Evolutionary conservation across 208 protist species (phyloP).

Genomic region (Acanthamoeba lenticulata): DNA sequence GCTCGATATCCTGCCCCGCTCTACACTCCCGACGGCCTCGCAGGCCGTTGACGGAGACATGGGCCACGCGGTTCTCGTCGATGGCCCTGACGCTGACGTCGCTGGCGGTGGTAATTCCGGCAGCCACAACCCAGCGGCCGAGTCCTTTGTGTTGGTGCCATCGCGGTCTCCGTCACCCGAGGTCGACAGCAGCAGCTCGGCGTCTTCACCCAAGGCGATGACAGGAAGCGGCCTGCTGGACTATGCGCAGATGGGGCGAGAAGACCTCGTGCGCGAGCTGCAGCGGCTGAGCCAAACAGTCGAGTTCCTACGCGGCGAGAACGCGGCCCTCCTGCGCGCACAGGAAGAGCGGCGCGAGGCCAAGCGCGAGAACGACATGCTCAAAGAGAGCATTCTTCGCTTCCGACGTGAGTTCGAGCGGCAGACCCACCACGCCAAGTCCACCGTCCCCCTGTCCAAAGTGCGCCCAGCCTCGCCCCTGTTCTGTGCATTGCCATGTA

Average conservation of each 20-base stretch:
- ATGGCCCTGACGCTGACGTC: neutral
- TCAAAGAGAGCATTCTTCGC: neutral
- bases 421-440: neutral
- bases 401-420: neutral
- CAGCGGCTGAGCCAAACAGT: neutral
- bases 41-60: neutral
- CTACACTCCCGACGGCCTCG: neutral
- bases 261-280: neutral
- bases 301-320: neutral
- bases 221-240: slow-evolving; percentile 4
- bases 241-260: neutral
- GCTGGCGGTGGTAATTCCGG: too few species aligned
- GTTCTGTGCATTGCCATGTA: neutral
- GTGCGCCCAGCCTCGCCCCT: neutral
- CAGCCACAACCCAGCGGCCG: neutral
- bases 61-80: neutral
- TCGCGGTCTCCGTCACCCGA: neutral
- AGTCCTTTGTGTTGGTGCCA: slow-evolving; percentile 6
- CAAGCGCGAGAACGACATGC: neutral
- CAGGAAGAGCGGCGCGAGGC: neutral
- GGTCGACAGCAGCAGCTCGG: neutral
- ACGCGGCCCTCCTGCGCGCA: neutral
- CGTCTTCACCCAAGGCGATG: too few species aligned
- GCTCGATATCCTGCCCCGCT: neutral
- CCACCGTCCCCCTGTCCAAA: neutral